A percentile compares a stretch with the other conserved stretches of the same genome.
phyloP scores from a whole-genome alignment of 1,284 basidiomycete species.

The Apiotrichum laibachii region DNA sequence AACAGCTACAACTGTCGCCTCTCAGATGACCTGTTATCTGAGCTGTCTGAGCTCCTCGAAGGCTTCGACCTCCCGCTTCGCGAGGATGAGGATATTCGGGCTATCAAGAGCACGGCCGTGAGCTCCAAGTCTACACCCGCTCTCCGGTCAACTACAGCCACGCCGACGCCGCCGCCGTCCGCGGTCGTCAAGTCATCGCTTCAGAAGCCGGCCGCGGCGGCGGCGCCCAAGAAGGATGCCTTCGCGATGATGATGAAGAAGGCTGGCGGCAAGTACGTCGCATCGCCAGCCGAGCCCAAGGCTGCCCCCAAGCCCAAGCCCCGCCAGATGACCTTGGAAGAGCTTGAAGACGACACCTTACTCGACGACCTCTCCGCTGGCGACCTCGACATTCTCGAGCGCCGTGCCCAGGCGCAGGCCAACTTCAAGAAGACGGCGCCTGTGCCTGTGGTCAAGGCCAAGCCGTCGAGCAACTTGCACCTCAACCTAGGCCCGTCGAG shows the following conservation, averaged over 20 bases:
- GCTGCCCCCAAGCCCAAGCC: constrained; percentile 10
- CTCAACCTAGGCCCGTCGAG: constrained; percentile 36
- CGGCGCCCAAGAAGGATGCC: constrained; percentile 34
- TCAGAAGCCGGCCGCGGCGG: background rate
- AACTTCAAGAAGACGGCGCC: constrained; percentile 7
- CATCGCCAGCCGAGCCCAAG: constrained; percentile 4
- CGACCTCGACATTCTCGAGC: constrained; percentile 46
- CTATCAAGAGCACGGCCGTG: constrained; percentile 21
- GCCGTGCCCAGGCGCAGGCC: constrained; percentile 29
- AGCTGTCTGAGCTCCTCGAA: constrained; percentile 46
- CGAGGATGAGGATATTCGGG: constrained; percentile 45
- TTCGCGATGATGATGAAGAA: constrained; percentile 49
- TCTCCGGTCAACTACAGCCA: background rate
- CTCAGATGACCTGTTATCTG: constrained; percentile 47
- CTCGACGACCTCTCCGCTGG: constrained; percentile 35
- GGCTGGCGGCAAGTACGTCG: constrained; percentile 25
- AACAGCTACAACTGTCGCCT: constrained; percentile 46
- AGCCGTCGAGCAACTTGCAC: constrained; percentile 28
- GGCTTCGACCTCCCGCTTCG: constrained; percentile 39
- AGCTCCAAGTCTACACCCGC: background rate
- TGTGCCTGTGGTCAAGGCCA: constrained; percentile 3
- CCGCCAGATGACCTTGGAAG: constrained; percentile 26
- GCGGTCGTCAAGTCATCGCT: background rate
- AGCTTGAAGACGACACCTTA: constrained; percentile 41
- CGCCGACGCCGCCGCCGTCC: constrained; percentile 7